Evolutionary conservation across 441 rosid genomes (phyloP).

Genomic region (Populus trichocarpa): DNA sequence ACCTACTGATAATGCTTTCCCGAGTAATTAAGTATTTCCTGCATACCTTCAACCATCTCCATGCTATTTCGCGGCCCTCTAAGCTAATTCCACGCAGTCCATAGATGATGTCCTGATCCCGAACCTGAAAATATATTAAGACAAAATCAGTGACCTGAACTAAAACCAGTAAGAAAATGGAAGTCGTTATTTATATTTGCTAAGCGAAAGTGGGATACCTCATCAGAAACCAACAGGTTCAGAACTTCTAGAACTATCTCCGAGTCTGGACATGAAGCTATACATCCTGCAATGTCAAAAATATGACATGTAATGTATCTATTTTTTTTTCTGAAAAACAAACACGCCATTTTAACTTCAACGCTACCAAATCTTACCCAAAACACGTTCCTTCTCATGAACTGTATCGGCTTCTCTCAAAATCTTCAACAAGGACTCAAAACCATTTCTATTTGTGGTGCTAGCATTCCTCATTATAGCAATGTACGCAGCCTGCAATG

Average conservation of each 20-base stretch:
- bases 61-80: conserved; percentile 35
- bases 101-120: conserved; percentile 31
- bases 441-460: conserved; percentile 20
- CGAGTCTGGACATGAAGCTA: conserved; percentile 31
- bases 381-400: conserved; percentile 38
- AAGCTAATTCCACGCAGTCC: conserved; percentile 30
- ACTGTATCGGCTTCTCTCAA: conserved; percentile 31
- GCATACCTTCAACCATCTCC: conserved; percentile 41
- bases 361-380: conserved; percentile 21
- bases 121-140: conserved; percentile 22
- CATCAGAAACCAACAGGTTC: conserved; percentile 33
- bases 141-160: background rate
- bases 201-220: conserved; percentile 13
- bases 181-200: background rate
- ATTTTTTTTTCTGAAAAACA: background rate
- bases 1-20: background rate
- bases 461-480: conserved; percentile 35
- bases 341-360: background rate
- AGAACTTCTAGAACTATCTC: conserved; percentile 26
- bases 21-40: background rate
- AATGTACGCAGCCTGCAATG: conserved; percentile 38
- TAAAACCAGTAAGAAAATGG: background rate
- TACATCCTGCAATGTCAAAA: conserved; percentile 22
- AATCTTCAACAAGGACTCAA: conserved; percentile 14
- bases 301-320: background rate